phyloP scores from a whole-genome alignment of 768 basidiomycete genomes.

The Pisolithus albus region DNA sequence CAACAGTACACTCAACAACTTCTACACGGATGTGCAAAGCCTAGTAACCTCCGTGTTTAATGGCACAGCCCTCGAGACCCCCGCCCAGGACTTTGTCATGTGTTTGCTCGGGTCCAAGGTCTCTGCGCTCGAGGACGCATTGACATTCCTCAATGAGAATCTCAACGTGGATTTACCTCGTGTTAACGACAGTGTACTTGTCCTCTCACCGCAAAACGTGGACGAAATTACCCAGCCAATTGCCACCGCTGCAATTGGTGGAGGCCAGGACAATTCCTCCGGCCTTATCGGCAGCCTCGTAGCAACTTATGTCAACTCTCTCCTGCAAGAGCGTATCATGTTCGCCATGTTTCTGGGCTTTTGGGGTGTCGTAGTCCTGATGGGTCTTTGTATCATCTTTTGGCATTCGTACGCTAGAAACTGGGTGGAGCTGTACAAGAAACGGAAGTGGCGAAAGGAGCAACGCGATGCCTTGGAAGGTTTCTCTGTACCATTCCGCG shows the following conservation, averaged over 20 bases:
- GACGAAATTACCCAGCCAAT: conserved; percentile 76
- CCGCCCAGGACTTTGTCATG: conserved; percentile 79
- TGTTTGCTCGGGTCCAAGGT: conserved; percentile 94
- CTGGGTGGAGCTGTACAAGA: conserved; percentile 41
- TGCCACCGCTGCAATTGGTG: conserved; percentile 73
- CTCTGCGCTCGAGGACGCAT: conserved; percentile 72
- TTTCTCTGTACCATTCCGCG: conserved; percentile 25
- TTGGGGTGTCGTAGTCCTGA: conserved; percentile 78
- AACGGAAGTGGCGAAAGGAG: conserved; percentile 44
- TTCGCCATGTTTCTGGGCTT: conserved; percentile 77
- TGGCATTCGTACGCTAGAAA: conserved; percentile 62
- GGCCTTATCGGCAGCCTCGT: conserved; percentile 72
- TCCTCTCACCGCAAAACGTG: conserved; percentile 66
- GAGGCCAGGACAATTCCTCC: conserved; percentile 40
- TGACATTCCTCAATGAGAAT: conserved; percentile 90
- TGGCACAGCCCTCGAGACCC: conserved; percentile 72
- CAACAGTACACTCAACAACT: conserved; percentile 78
- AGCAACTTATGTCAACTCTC: conserved; percentile 57
- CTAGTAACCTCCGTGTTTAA: conserved; percentile 76
- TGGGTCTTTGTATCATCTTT: conserved; percentile 63
- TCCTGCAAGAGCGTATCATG: conserved; percentile 79
- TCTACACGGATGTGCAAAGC: conserved; percentile 81
- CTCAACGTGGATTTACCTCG: conserved; percentile 74
- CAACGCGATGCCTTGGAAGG: conserved; percentile 45
- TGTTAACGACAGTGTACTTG: conserved; percentile 66